Evolutionary conservation across 1,139 yeast genomes (phyloP), one percentile per base, ranked within the genome.

Genomic region (Meyerozyma guilliermondii): DNA sequence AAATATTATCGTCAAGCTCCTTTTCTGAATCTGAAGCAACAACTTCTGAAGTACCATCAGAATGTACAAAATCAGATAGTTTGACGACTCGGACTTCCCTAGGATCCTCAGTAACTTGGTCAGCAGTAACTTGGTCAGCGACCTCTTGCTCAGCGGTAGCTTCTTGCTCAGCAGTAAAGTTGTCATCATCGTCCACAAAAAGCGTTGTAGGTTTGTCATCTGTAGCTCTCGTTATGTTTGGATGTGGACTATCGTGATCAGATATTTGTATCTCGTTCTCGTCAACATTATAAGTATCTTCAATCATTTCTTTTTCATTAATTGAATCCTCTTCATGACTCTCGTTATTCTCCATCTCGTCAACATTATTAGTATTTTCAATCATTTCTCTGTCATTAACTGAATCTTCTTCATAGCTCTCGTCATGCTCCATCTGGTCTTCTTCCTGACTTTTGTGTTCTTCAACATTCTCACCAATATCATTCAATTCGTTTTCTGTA

Each of bases 31-130:
- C 7, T 26, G 28, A 26, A 13, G 13, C 4, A 11, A 10, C 13
- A 26, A 7, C 13, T 5, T 26, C 28, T 26, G 4, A n/a, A n/a
- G n/a, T 7, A 26, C 11, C 28, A n/a, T 26, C 7, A 7, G 11
- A 5, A 13, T 26, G 28, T 26, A 26, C 28, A n/a, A 26, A 26
- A n/a, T 26, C 28, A 26, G 28, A 5, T 10, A 26, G 28, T n/a
- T 10, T 26, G 28, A 26, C 13, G 11, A n/a, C 13, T 2, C 28
- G 28, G 13, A 26, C 28, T 9, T 23, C 27, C 9, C 27, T 23
- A 4, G 44, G 42, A 14, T 44, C 46, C 8, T 39, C 43, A 23
- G 11, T 14, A 63, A 33, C 70, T 55, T 11, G n/a, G n/a, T n/a
- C 17, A 30, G 30, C 46, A 39, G 14, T 49, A 42, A 36, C 50